Conservation (phyloP, 2,329 filamentous ascomycete genomes). For the Clarireedia monteithiana region DNA sequence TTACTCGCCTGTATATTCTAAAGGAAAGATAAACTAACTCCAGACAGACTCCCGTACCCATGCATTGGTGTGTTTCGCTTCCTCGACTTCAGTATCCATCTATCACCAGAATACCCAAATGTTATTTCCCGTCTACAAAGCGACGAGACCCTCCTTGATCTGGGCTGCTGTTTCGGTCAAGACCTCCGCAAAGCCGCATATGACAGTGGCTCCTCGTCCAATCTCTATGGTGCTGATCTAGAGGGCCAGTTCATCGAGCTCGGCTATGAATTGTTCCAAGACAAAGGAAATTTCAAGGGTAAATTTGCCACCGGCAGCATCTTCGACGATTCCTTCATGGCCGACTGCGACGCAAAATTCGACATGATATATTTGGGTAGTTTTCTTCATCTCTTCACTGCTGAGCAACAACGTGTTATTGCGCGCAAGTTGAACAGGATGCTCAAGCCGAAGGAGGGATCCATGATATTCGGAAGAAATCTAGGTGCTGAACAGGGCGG, state of each 20-base stretch:
- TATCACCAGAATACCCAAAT: slow-evolving; percentile 6
- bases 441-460: slow-evolving; percentile 21
- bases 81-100: slow-evolving; percentile 11
- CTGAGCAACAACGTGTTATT: slow-evolving; percentile 31
- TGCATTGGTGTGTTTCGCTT: slow-evolving; percentile 22
- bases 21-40: not conserved
- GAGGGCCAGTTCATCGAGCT: slow-evolving; percentile 29
- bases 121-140: not conserved
- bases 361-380: slow-evolving; percentile 35
- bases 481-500: slow-evolving; percentile 19
- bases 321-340: slow-evolving; percentile 26
- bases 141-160: slow-evolving; percentile 26
- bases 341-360: slow-evolving; percentile 31
- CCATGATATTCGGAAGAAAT: slow-evolving; percentile 35
- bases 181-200: slow-evolving; percentile 30
- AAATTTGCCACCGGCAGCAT: slow-evolving; percentile 28
- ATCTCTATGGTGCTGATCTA: slow-evolving; percentile 27
- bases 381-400: slow-evolving; percentile 38
- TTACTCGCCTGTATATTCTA: too few species aligned
- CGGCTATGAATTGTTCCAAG: slow-evolving; percentile 32
- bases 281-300: slow-evolving; percentile 15
- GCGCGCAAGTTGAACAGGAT: slow-evolving; percentile 19
- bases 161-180: slow-evolving; percentile 33
- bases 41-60: slow-evolving; percentile 13
- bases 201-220: slow-evolving; percentile 29